These are phyloP conservation scores for Exophiala bonariae DNA, from an alignment of 2,329 filamentous ascomycete genomes.

Conservation along the genomic window DNA sequence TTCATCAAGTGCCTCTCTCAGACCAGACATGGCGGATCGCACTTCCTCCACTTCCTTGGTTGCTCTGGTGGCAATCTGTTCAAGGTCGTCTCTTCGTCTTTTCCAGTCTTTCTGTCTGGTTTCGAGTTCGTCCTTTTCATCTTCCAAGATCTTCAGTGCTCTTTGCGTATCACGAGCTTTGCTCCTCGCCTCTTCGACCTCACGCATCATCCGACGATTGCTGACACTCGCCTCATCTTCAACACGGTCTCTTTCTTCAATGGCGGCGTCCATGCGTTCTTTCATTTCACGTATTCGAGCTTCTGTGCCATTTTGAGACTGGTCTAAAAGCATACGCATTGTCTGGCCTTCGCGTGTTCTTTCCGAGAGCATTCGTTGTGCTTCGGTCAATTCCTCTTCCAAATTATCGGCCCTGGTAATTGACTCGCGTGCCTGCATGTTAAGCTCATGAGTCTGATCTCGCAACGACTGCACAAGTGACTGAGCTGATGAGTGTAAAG, in stretches of 20 bases:
- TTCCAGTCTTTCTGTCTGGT: conserved; percentile 73
- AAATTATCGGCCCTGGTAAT: conserved; percentile 78
- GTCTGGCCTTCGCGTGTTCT: conserved; percentile 90
- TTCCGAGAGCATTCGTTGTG: conserved; percentile 81
- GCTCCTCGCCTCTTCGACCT: conserved; percentile 80
- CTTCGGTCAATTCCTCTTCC: conserved; percentile 88
- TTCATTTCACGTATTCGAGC: conserved; percentile 83
- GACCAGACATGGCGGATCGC: conserved; percentile 71
- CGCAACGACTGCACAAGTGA: conserved; percentile 88
- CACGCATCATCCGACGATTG: conserved; percentile 73
- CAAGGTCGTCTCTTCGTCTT: conserved; percentile 71
- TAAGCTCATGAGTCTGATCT: conserved; percentile 84
- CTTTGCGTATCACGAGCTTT: conserved; percentile 80
- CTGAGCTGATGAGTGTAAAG: conserved; percentile 83
- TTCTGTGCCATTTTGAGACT: conserved; percentile 82
- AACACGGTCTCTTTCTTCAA: conserved; percentile 90
- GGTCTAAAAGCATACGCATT: conserved; percentile 84
- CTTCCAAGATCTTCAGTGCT: conserved; percentile 66
- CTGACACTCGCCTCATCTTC: conserved; percentile 85
- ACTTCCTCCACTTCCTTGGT: conserved; percentile 74
- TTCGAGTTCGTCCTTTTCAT: conserved; percentile 78
- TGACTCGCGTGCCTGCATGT: conserved; percentile 87
- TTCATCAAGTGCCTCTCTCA: conserved; percentile 79
- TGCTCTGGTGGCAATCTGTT: conserved; percentile 67
- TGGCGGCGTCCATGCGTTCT: conserved; percentile 79